A percentile compares a stretch with the other conserved stretches of the same genome.
Evolutionary conservation across 352 stramenopile species (phyloP).

Genomic region (Pythium oligandrum): DNA sequence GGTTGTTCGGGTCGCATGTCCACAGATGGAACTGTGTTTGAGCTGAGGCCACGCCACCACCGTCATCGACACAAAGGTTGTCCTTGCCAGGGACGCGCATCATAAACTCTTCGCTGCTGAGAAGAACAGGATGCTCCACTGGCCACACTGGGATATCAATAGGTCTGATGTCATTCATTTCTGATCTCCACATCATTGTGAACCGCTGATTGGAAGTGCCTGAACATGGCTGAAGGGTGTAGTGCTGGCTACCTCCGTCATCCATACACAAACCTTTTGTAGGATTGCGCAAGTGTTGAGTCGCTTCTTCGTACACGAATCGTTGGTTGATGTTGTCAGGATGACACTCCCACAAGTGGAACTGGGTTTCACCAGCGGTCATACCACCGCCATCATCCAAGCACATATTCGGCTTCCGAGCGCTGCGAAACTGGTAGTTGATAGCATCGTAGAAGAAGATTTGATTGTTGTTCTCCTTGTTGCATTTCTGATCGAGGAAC

Average conservation of each 20-base stretch:
- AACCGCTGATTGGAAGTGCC: slow-evolving; percentile 2
- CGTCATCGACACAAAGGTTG: slow-evolving; percentile 19
- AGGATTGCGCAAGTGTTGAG: slow-evolving; percentile 3
- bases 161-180: not conserved
- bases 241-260: not conserved
- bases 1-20: slow-evolving; percentile 12
- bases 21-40: slow-evolving; percentile 5
- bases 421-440: slow-evolving; percentile 24
- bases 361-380: slow-evolving; percentile 11
- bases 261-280: slow-evolving; percentile 19
- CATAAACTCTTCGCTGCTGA: slow-evolving; percentile 2
- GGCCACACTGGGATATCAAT: no score
- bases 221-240: slow-evolving; percentile 1
- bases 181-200: not conserved
- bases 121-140: slow-evolving; percentile 4
- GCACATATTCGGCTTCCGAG: slow-evolving; percentile 25
- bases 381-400: slow-evolving; percentile 25
- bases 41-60: slow-evolving; percentile 8
- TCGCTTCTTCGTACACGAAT: slow-evolving; percentile 11
- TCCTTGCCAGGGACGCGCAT: slow-evolving; percentile 3
- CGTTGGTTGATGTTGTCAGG: slow-evolving; percentile 26
- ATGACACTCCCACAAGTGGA: slow-evolving; percentile 12
- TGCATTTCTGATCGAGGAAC: slow-evolving; percentile 8
- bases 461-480: slow-evolving; percentile 16
- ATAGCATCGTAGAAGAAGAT: slow-evolving; percentile 22